Evolutionary conservation across 768 basidiomycete genomes (phyloP).

Genomic region (Lactarius indigo): DNA sequence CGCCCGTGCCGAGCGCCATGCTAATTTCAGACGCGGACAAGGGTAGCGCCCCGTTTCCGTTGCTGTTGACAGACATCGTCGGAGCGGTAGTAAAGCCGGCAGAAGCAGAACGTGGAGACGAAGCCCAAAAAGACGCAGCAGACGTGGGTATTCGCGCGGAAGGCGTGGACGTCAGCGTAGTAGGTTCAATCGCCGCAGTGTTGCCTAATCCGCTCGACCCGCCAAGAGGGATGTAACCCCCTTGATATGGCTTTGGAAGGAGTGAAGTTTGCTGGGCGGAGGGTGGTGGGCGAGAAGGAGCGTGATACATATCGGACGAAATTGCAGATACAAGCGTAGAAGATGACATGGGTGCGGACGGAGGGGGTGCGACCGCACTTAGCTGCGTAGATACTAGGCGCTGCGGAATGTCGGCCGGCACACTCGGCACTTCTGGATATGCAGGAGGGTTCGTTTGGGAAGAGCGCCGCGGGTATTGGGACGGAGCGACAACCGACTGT

Average conservation of each 20-base stretch:
- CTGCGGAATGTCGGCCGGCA: background rate
- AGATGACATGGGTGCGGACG: background rate
- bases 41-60: background rate
- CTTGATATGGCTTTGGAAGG: conserved; percentile 5
- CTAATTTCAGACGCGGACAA: background rate
- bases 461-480: background rate
- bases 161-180: background rate
- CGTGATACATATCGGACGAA: background rate
- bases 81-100: background rate
- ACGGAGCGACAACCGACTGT: background rate
- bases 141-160: background rate
- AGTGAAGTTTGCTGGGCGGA: background rate
- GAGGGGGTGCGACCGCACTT: background rate
- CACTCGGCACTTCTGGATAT: background rate
- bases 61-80: background rate
- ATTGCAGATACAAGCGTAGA: background rate
- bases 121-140: background rate
- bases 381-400: background rate
- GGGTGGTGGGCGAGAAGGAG: background rate
- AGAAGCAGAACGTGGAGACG: background rate
- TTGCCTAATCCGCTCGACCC: conserved; percentile 11
- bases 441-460: background rate
- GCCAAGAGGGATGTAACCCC: conserved; percentile 10
- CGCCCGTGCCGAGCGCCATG: background rate
- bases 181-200: background rate